A percentile compares a stretch with the other conserved stretches of the same genome.
phyloP scores from a whole-genome alignment of 176 grass and related monocot genomes.

The Zoysia pacifica region DNA sequence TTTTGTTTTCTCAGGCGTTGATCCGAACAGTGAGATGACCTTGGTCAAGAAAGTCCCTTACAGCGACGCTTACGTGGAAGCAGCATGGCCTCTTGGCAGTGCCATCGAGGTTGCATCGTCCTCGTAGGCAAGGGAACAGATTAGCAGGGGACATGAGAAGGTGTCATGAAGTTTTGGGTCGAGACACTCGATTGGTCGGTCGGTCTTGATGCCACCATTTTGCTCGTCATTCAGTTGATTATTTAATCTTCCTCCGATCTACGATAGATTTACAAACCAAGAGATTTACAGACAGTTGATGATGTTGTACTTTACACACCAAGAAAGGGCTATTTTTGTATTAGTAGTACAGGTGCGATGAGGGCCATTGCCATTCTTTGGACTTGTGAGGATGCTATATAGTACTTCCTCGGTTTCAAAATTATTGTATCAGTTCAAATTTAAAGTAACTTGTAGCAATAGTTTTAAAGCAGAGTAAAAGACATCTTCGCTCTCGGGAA shows the following conservation, averaged over 20 bases:
- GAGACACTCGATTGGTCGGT: not conserved
- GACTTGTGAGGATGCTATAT: conserved; percentile 1
- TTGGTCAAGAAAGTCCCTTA: conserved; percentile 95
- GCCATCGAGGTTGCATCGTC: conserved; percentile 92
- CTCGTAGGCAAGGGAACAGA: conserved; percentile 38
- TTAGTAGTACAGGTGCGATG: conserved; percentile 17
- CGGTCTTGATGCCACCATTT: conserved; percentile 28
- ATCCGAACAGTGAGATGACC: conserved; percentile 78
- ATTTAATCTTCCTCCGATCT: not conserved
- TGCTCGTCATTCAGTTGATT: conserved; percentile 28
- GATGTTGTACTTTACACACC: conserved; percentile 26
- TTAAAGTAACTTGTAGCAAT: no score
- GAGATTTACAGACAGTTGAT: not conserved
- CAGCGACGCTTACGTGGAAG: conserved; percentile 71
- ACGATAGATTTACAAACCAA: conserved; percentile 38
- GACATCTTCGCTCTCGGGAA: no score
- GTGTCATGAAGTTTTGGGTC: conserved; percentile 35
- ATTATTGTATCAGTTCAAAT: no score
- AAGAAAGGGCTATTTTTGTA: conserved; percentile 44
- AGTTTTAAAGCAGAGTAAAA: no score
- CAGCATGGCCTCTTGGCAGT: conserved; percentile 95
- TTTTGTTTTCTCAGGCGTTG: conserved; percentile 55
- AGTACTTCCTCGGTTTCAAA: no score
- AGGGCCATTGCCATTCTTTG: conserved; percentile 40
- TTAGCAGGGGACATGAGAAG: conserved; percentile 16